phyloP scores from a whole-genome alignment of 2,329 filamentous ascomycete genomes.

The Clonostachys byssicola region DNA sequence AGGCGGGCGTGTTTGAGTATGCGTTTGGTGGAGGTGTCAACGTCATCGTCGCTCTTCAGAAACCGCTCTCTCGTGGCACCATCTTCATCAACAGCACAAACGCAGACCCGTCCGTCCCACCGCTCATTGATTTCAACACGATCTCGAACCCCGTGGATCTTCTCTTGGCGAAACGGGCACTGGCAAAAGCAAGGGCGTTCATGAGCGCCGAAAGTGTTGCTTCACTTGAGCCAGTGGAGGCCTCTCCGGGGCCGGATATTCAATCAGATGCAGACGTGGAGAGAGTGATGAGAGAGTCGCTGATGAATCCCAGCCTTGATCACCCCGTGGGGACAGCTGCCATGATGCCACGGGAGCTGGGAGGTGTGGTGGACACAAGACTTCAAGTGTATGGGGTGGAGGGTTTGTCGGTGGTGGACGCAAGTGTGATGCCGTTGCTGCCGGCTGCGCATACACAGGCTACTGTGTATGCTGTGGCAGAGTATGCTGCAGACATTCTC shows the following conservation, averaged over 20 bases:
- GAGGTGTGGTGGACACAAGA: slow-evolving; percentile 24
- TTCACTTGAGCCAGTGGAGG: slow-evolving; percentile 7
- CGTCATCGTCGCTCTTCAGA: slow-evolving; percentile 10
- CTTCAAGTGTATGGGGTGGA: slow-evolving; percentile 25
- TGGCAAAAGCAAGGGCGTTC: slow-evolving; percentile 10
- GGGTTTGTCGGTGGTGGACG: slow-evolving; percentile 26
- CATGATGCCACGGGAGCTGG: slow-evolving; percentile 22
- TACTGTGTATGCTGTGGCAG: slow-evolving; percentile 19
- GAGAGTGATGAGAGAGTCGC: slow-evolving; percentile 6
- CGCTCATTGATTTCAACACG: slow-evolving; percentile 12
- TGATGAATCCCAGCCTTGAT: slow-evolving; percentile 11
- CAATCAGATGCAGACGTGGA: slow-evolving; percentile 13
- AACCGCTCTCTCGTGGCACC: slow-evolving; percentile 13
- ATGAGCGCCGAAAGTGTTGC: slow-evolving; percentile 9
- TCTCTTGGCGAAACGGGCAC: slow-evolving; percentile 4
- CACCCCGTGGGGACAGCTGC: slow-evolving; percentile 19
- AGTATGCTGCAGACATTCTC: slow-evolving; percentile 15
- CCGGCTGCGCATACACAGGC: slow-evolving; percentile 22
- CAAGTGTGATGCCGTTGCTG: slow-evolving; percentile 24
- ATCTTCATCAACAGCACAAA: slow-evolving; percentile 12
- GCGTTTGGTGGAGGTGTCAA: slow-evolving; percentile 8
- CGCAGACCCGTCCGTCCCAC: slow-evolving; percentile 8
- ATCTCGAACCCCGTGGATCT: slow-evolving; percentile 11
- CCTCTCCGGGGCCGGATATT: slow-evolving; percentile 11
- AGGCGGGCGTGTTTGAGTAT: slow-evolving; percentile 10